These are phyloP conservation scores for Pichia insulana DNA, from an alignment of 805 yeast genomes.

Conservation along the genomic window DNA sequence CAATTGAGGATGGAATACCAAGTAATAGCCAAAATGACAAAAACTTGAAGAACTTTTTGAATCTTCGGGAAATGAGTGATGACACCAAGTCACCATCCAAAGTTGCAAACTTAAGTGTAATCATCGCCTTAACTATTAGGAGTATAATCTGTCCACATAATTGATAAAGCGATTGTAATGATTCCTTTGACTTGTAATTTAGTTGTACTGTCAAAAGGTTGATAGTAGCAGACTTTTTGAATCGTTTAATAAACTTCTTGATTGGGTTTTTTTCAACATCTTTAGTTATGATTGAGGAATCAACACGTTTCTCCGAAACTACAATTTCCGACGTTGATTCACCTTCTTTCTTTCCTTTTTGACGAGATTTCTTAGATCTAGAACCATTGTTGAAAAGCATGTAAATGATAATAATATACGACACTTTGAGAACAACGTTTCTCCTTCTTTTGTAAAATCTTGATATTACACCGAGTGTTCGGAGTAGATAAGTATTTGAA, in stretches of 20 bases:
- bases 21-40: constrained; percentile 71
- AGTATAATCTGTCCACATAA: constrained; percentile 48
- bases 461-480: neutral
- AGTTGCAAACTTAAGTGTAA: constrained; percentile 76
- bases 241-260: neutral
- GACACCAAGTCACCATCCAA: constrained; percentile 84
- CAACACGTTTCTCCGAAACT: too few relatives aligned
- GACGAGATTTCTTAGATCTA: neutral
- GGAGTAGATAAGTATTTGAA: neutral
- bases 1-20: constrained; percentile 79
- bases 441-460: neutral
- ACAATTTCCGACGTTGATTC: too few relatives aligned
- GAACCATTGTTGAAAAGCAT: neutral
- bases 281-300: neutral
- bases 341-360: neutral
- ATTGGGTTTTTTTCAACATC: neutral
- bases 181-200: constrained; percentile 8
- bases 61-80: constrained; percentile 62
- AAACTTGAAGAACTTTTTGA: constrained; percentile 52
- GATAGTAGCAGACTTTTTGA: constrained; percentile 15
- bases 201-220: constrained; percentile 14
- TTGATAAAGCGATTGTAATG: constrained; percentile 13
- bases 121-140: constrained; percentile 56
- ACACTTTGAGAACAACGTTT: neutral
- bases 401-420: neutral